Evolutionary conservation across 169 alveolate species (phyloP), one percentile per base, ranked within the genome.

Genomic region (Plasmodium sp.): DNA sequence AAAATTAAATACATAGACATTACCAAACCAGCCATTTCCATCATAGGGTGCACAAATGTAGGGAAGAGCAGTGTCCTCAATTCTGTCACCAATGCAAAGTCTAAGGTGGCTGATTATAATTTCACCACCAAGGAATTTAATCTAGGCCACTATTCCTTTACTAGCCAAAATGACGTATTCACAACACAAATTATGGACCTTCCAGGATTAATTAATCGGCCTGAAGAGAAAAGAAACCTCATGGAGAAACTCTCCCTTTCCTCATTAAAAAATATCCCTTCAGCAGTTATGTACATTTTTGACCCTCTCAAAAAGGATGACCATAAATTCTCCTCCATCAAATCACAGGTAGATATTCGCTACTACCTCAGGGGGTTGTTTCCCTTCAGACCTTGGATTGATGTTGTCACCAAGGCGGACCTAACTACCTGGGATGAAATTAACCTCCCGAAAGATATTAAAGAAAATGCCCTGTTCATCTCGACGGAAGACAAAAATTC

Each of bases 351-450:
- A 75, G 93, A 86, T 16, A 86, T 86, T 79, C 79, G 93, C 62
- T 86, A 86, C 71, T 86, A 86, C 81, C 73, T 86, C 79, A 86
- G 93, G 71, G 93, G 93, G 14, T 36, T 86, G 16, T 86, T 86
- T 41, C 93, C 93, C 33, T 86, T 86, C 81, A 86, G 93, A 75
- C 93, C 93, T 9, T 86, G 93, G 93, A 86, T 86, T 77, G 93
- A 86, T 77, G 93, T 86, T 34, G 71, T 86, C 58, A 86, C 93
- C 22, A 86, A 86, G 71, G 79, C 93, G 3, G 93, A 86, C 71
- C 18, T 86, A 77, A 86, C 56, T 36, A 56, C 51, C 71, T 86
- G 67, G 80, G 84, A 75, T 56, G 27, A 34, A 39, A 84, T 86
- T 36, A 34, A 86, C 43, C 12, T 86, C 9, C 93, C 93, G 3